These are phyloP conservation scores for Dillenia turbinata DNA, from an alignment of 164 flowering plant species.

Conservation along the genomic window DNA sequence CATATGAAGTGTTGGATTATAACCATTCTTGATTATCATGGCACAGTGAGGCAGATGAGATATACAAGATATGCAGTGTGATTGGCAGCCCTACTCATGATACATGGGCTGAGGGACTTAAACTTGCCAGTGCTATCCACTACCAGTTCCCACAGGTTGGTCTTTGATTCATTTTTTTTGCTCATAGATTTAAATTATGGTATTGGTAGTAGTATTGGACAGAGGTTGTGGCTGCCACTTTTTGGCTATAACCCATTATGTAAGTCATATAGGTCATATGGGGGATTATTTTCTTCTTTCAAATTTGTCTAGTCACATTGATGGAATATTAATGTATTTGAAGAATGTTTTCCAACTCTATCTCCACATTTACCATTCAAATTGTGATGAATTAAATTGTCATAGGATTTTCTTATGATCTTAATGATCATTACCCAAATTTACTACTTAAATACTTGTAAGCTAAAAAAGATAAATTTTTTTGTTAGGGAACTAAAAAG, in stretches of 20 bases:
- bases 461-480: not conserved
- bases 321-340: too few relatives aligned
- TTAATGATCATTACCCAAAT: not conserved
- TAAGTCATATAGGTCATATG: too few relatives aligned
- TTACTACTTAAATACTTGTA: not conserved
- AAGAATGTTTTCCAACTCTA: too few relatives aligned
- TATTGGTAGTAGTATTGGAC: too few relatives aligned
- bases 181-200: too few relatives aligned
- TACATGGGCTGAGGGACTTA: slow-evolving; percentile 67
- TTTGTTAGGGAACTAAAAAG: too few relatives aligned
- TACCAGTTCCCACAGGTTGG: slow-evolving; percentile 74
- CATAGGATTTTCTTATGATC: not conserved
- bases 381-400: too few relatives aligned
- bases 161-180: not conserved
- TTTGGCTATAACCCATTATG: too few relatives aligned
- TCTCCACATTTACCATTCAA: too few relatives aligned
- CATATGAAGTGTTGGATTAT: not conserved
- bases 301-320: too few relatives aligned
- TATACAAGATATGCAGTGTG: slow-evolving; percentile 88
- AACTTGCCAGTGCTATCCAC: slow-evolving; percentile 61
- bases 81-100: slow-evolving; percentile 67
- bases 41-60: slow-evolving; percentile 72
- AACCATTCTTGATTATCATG: not conserved
- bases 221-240: too few relatives aligned
- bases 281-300: too few relatives aligned